These are phyloP conservation scores for Diutina sp. DNA, from an alignment of 1,139 yeast genomes.

Conservation along the genomic window DNA sequence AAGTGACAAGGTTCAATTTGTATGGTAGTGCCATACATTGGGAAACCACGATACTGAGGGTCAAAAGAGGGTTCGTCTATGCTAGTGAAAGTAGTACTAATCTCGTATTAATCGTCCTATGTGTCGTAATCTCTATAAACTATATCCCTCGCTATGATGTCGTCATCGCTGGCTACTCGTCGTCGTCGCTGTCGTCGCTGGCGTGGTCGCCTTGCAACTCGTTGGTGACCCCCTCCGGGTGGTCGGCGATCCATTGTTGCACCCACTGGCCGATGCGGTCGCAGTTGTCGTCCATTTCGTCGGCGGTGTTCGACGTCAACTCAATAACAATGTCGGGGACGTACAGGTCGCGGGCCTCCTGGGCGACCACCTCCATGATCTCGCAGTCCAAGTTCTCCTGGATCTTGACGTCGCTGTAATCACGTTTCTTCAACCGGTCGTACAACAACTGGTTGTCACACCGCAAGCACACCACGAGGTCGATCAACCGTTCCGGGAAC, in stretches of 20 bases:
- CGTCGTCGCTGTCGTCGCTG: conserved; percentile 2
- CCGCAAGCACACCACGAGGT: conserved; percentile 78
- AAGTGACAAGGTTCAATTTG: too few relatives aligned
- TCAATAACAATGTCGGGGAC: conserved; percentile 74
- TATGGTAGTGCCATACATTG: too few relatives aligned
- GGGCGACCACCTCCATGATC: conserved; percentile 83
- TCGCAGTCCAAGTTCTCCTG: conserved; percentile 93
- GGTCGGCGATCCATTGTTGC: conserved; percentile 50
- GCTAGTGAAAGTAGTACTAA: too few relatives aligned
- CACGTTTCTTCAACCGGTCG: conserved; percentile 64
- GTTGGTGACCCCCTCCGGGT: conserved; percentile 28
- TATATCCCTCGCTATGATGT: too few relatives aligned
- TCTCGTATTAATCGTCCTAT: too few relatives aligned
- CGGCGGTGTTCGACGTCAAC: conserved; percentile 55
- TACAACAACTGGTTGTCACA: conserved; percentile 61
- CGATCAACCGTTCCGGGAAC: conserved; percentile 87
- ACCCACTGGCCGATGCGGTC: conserved; percentile 67
- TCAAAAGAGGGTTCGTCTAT: too few relatives aligned
- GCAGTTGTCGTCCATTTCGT: conserved; percentile 70
- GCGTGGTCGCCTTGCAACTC: conserved; percentile 8
- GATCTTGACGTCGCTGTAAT: conserved; percentile 67
- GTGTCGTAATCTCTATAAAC: too few relatives aligned
- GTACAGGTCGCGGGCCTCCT: conserved; percentile 79
- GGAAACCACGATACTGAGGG: too few relatives aligned
- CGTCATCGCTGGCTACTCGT: background rate